A percentile compares a stretch with the other conserved stretches of the same genome.
These are phyloP conservation scores for Teratosphaeria epicoccoides DNA, from an alignment of 2,329 filamentous ascomycete species.

Conservation along the genomic window DNA sequence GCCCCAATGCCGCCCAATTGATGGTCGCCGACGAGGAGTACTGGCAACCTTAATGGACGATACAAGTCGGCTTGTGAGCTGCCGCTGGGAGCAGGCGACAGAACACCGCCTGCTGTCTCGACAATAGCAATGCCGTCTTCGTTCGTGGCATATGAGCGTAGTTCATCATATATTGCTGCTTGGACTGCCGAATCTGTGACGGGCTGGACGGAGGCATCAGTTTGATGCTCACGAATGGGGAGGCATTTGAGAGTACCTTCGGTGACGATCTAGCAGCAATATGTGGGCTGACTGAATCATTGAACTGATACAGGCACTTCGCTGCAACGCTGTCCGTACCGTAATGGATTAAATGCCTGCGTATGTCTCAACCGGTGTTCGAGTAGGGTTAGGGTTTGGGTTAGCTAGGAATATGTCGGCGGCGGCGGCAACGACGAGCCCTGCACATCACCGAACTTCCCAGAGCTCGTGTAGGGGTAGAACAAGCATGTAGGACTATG, in stretches of 20 bases:
- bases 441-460: no score
- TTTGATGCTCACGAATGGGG: not conserved
- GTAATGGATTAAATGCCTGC: conserved; percentile 53
- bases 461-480: no score
- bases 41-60: conserved; percentile 59
- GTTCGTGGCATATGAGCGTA: conserved; percentile 31
- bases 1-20: conserved; percentile 69
- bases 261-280: conserved; percentile 46
- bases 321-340: conserved; percentile 44
- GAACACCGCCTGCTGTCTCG: conserved; percentile 73
- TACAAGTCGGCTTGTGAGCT: conserved; percentile 70
- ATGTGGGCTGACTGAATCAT: conserved; percentile 67
- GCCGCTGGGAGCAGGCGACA: conserved; percentile 67
- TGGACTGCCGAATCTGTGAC: conserved; percentile 27
- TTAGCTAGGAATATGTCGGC: not conserved
- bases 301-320: conserved; percentile 58
- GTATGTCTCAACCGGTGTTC: not conserved
- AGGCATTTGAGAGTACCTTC: conserved; percentile 7
- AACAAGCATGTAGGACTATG: not conserved
- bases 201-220: conserved; percentile 9
- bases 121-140: conserved; percentile 54
- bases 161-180: conserved; percentile 31
- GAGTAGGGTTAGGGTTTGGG: conserved; percentile 10
- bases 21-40: conserved; percentile 64
- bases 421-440: conserved; percentile 1